Evolutionary conservation across 2,329 filamentous ascomycete species (phyloP).

Genomic region (Pyrenochaeta sp.): DNA sequence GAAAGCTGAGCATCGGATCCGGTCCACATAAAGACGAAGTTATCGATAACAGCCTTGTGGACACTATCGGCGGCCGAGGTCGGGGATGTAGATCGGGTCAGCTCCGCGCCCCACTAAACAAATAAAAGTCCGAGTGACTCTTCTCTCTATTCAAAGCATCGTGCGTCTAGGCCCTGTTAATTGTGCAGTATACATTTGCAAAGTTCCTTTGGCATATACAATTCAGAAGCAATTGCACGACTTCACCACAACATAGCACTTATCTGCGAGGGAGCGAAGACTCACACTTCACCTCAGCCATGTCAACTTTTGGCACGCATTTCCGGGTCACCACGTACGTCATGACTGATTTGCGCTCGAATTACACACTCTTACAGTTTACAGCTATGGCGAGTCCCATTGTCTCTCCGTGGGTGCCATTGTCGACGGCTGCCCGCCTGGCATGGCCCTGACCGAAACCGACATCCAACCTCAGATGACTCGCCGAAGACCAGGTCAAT

Average conservation of each 20-base stretch:
- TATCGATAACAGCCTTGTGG: slow-evolving; percentile 7
- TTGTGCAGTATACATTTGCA: not conserved
- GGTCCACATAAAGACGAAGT: not conserved
- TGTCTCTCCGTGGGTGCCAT: slow-evolving; percentile 94
- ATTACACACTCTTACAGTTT: slow-evolving; percentile 20
- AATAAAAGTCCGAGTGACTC: slow-evolving; percentile 32
- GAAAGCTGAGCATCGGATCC: slow-evolving; percentile 1
- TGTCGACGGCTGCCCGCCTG: slow-evolving; percentile 89
- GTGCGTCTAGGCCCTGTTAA: slow-evolving; percentile 10
- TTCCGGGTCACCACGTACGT: slow-evolving; percentile 84
- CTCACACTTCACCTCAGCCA: slow-evolving; percentile 19
- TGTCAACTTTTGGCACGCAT: slow-evolving; percentile 82
- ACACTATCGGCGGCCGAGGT: slow-evolving; percentile 12
- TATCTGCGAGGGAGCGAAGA: slow-evolving; percentile 9
- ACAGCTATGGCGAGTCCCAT: slow-evolving; percentile 83
- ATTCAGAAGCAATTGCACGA: slow-evolving; percentile 4
- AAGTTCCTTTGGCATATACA: not conserved
- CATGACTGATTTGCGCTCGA: not conserved
- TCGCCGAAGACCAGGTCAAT: slow-evolving; percentile 87
- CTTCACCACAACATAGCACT: not conserved
- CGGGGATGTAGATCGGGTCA: slow-evolving; percentile 23
- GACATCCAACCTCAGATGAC: slow-evolving; percentile 97
- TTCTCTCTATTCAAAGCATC: slow-evolving; percentile 20
- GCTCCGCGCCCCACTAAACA: slow-evolving; percentile 31
- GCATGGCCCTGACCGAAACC: slow-evolving; percentile 81